These are phyloP conservation scores for Protomyces inouyei DNA, from an alignment of 1,139 yeast genomes.

Conservation along the genomic window DNA sequence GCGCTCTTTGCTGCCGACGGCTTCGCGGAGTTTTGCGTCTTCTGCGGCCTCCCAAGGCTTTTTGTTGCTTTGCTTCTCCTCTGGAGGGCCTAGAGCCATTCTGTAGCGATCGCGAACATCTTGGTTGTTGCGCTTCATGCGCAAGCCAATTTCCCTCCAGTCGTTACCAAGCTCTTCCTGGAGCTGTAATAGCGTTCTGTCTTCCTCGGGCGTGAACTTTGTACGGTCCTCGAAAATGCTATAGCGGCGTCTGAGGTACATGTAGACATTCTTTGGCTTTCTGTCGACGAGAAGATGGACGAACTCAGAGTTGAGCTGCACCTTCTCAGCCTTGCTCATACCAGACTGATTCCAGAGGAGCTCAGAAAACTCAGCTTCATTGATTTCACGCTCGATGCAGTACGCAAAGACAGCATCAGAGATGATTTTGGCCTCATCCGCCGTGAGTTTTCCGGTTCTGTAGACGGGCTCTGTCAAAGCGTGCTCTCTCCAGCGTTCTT, in stretches of 20 bases:
- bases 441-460: conserved; percentile 2
- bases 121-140: conserved; percentile 2
- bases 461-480: not conserved
- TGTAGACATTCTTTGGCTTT: conserved; percentile 4
- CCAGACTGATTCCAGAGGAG: conserved; percentile 3
- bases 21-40: not conserved
- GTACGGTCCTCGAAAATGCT: not conserved
- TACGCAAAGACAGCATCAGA: conserved; percentile 3
- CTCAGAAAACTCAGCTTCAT: conserved; percentile 5
- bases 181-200: not conserved
- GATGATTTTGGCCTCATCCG: not conserved
- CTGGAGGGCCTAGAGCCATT: not conserved
- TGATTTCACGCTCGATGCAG: conserved; percentile 2
- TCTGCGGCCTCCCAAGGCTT: not conserved
- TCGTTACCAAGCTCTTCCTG: conserved; percentile 4
- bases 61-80: not conserved
- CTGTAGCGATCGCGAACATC: conserved; percentile 17
- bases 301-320: conserved; percentile 1
- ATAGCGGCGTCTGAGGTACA: conserved; percentile 6
- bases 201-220: conserved; percentile 10
- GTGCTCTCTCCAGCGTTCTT: not conserved
- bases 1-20: not conserved
- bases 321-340: not conserved
- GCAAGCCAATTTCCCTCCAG: conserved; percentile 7
- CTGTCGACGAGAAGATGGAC: not conserved